Conservation (phyloP, 352 stramenopile species). For the Phytophthora cryptogea region DNA sequence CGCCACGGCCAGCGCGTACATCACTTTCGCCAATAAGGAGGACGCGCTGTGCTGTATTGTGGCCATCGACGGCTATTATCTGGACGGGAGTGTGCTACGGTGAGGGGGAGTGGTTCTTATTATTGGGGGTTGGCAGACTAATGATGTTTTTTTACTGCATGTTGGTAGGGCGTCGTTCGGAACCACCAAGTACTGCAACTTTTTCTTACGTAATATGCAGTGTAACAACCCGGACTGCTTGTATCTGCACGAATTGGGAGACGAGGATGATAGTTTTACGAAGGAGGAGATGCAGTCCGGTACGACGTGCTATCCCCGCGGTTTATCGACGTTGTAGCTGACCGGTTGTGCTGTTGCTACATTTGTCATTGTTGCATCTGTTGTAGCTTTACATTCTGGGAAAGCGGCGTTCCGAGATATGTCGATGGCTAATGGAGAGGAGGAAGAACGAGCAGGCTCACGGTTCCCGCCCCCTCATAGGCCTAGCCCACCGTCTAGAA, state of each 20-base stretch:
- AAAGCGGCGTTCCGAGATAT: conserved; percentile 77
- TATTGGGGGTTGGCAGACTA: not conserved
- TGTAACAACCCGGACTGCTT: conserved; percentile 96
- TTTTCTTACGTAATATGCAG: conserved; percentile 89
- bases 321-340: conserved; percentile 1
- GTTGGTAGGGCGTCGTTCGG: conserved; percentile 87
- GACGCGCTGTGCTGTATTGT: conserved; percentile 92
- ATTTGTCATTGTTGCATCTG: conserved; percentile 4
- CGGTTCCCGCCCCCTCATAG: conserved; percentile 55
- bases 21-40: conserved; percentile 92
- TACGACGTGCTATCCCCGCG: conserved; percentile 21
- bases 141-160: not conserved
- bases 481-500: conserved; percentile 27
- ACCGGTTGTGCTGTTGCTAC: conserved; percentile 2
- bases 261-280: conserved; percentile 94
- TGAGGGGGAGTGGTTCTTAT: conserved; percentile 19
- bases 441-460: conserved; percentile 58
- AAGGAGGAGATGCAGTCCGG: conserved; percentile 94
- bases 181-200: conserved; percentile 97
- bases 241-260: conserved; percentile 93
- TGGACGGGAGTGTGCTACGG: conserved; percentile 81
- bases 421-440: conserved; percentile 42
- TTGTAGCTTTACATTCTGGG: conserved; percentile 65
- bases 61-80: conserved; percentile 89
- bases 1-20: conserved; percentile 90